phyloP scores from a whole-genome alignment of 768 basidiomycete species.

The Termitomyces sp. region DNA sequence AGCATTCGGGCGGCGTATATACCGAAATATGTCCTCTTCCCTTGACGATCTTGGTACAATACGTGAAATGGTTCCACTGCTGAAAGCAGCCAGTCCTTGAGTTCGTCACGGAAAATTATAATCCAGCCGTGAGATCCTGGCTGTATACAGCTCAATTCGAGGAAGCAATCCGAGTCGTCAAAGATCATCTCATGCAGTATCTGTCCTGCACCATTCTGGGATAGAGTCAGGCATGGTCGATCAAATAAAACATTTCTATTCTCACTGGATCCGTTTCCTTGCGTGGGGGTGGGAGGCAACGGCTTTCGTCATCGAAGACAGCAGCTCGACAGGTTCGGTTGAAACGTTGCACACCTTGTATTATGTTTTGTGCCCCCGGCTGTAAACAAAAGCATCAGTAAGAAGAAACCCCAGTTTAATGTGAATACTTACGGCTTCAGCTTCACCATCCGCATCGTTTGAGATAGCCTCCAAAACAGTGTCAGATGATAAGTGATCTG shows the following conservation, averaged over 20 bases:
- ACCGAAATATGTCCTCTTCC: constrained; percentile 6
- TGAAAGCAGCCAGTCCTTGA: constrained; percentile 11
- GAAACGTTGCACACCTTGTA: constrained; percentile 1
- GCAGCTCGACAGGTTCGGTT: background rate
- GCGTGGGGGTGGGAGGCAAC: constrained; percentile 4
- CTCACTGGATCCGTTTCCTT: background rate
- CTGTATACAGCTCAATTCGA: constrained; percentile 4
- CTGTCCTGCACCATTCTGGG: background rate
- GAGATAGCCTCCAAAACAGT: background rate
- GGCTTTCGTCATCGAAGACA: constrained; percentile 3
- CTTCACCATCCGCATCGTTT: background rate
- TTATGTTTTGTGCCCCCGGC: background rate
- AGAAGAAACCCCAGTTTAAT: background rate
- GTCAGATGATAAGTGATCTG: background rate
- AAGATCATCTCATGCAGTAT: constrained; percentile 11
- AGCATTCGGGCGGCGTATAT: constrained; percentile 8
- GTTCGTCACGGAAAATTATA: constrained; percentile 14
- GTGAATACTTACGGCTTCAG: background rate
- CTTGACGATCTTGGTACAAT: background rate
- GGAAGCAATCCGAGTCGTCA: constrained; percentile 10
- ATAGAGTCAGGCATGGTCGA: background rate
- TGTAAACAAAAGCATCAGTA: background rate
- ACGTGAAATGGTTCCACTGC: constrained; percentile 8
- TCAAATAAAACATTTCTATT: background rate
- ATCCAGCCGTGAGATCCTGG: constrained; percentile 13